Evolutionary conservation across 495 filamentous ascomycete genomes (phyloP), one percentile per base, ranked within the genome.

Genomic region (Tuber umbilicatum): DNA sequence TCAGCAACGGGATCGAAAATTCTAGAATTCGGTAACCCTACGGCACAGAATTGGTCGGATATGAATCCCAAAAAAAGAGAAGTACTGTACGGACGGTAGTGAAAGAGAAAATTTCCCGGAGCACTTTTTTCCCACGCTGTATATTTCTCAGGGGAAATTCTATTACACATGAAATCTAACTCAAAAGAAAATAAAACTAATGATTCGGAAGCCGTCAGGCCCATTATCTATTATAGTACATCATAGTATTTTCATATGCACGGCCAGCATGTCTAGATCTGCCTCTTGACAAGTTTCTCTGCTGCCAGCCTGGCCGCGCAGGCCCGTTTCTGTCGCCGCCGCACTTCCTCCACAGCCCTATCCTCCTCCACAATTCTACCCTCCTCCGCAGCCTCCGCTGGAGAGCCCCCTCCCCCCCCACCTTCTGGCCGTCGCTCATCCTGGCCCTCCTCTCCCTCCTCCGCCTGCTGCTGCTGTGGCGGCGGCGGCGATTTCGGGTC

Each of bases 271-370:
- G 12, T 64, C 27, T 43, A 77, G 35, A 77, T 77, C 60, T 74
- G 75, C 16, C 75, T 69, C 43, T 71, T 77, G 23, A 77, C 75
- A 16, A 71, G 31, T 27, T 41, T 75, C 69, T 75, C 75, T 17
- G 69, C 75, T n/a, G 67, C 42, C 35, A 69, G 35, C 41, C 27
- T 40, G 5, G 45, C n/a, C 27, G 64, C 14, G 12, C 68, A 39
- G 12, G 42, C 71, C 70, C 38, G 41, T 68, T 55, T 14, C 17
- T 35, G 45, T 39, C 21, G 55, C 16, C n/a, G 40, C 5, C 67
- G 50, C 50, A n/a, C 37, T 31, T 35, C 75, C 16, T 17, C 37
- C n/a, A 12, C 72, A 35, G 19, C 47, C 4, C 40, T 55, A 37
- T 39, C 9, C 19, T n/a, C 50, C 39, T 27, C 27, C 16, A 27